Evolutionary conservation across 2,329 filamentous ascomycete genomes (phyloP).

Genomic region (Metarhizium humberi): DNA sequence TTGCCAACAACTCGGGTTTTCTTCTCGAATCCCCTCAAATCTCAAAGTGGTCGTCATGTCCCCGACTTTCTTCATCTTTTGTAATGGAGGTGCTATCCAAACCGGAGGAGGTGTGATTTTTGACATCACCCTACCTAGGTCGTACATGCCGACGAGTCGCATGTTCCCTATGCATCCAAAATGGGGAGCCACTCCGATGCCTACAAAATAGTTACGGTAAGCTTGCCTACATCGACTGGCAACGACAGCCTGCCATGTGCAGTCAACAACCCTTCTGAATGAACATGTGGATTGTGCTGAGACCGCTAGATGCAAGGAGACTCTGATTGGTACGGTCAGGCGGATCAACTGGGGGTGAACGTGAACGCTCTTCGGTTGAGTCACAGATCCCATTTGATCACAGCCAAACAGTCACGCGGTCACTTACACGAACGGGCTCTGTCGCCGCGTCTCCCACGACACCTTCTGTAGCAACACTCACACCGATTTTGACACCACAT

Average conservation of each 20-base stretch:
- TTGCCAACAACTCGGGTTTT: background rate
- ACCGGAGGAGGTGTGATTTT: background rate
- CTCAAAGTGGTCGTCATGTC: background rate
- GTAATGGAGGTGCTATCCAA: background rate
- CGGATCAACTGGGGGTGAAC: background rate
- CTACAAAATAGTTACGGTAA: background rate
- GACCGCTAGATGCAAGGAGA: background rate
- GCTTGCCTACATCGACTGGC: background rate
- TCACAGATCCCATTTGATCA: background rate
- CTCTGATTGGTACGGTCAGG: background rate
- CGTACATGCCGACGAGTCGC: background rate
- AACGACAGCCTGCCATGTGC: background rate
- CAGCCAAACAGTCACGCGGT: slow-evolving; percentile 1
- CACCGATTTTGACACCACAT: slow-evolving; percentile 2
- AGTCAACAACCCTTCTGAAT: background rate
- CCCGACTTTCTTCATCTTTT: background rate
- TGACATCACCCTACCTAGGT: background rate
- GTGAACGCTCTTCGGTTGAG: background rate
- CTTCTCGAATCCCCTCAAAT: background rate
- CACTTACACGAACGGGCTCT: slow-evolving; percentile 3
- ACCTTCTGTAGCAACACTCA: background rate
- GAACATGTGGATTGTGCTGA: slow-evolving; percentile 2
- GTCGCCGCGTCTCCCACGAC: background rate
- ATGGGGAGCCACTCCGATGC: background rate
- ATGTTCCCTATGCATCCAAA: background rate